These are phyloP conservation scores for Malus sieversii DNA, from an alignment of 306 rosid species.

Conservation along the genomic window DNA sequence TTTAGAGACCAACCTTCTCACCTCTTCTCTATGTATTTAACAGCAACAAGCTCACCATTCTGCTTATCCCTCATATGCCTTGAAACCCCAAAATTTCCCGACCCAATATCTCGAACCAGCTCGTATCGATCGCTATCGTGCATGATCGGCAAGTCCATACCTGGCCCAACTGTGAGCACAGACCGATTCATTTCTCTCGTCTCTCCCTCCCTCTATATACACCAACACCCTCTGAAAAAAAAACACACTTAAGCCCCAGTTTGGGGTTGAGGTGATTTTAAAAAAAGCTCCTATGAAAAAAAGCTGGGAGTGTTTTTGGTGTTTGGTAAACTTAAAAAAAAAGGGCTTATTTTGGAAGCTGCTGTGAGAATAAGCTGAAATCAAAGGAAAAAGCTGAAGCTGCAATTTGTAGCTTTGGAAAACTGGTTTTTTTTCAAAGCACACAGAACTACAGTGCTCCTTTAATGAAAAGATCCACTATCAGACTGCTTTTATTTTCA, in stretches of 20 bases:
- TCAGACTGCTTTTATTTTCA: too few relatives aligned
- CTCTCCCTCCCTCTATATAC: neutral
- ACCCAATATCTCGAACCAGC: slow-evolving; percentile 78
- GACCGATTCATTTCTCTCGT: slow-evolving; percentile 44
- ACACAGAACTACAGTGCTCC: too few relatives aligned
- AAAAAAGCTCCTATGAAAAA: too few relatives aligned
- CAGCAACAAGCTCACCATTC: slow-evolving; percentile 68
- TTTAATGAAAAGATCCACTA: too few relatives aligned
- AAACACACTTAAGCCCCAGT: slow-evolving; percentile 9
- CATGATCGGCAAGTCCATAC: slow-evolving; percentile 89
- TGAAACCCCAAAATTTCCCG: slow-evolving; percentile 91
- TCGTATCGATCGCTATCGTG: slow-evolving; percentile 92
- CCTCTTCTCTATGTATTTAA: slow-evolving; percentile 96
- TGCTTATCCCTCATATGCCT: slow-evolving; percentile 73
- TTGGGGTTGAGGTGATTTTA: too few relatives aligned
- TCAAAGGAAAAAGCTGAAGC: too few relatives aligned
- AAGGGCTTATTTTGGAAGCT: too few relatives aligned
- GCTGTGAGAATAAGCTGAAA: too few relatives aligned
- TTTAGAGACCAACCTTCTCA: slow-evolving; percentile 65
- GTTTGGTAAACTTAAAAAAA: too few relatives aligned
- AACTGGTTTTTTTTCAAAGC: too few relatives aligned
- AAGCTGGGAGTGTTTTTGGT: too few relatives aligned
- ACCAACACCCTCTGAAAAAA: slow-evolving; percentile 9
- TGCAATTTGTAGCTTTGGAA: too few relatives aligned
- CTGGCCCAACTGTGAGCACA: slow-evolving; percentile 52